Percentiles rank a stretch among this genome's conserved stretches.
phyloP scores from a whole-genome alignment of 352 stramenopile species.

The Globisporangium paroecandrum region DNA sequence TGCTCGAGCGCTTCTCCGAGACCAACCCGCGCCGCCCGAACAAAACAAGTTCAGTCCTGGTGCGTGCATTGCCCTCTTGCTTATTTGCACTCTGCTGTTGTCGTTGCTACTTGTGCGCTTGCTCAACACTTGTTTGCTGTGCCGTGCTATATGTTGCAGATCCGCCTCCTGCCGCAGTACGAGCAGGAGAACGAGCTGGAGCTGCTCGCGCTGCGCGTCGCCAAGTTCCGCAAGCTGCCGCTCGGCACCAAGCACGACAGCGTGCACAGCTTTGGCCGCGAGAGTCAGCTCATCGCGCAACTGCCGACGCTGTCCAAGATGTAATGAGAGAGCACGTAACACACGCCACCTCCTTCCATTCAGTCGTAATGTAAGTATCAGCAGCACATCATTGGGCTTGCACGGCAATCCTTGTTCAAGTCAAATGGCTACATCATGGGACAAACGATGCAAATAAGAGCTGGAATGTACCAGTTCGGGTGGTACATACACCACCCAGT shows the following conservation, averaged over 20 bases:
- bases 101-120: constrained; percentile 4
- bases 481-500: too few species aligned
- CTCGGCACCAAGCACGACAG: constrained; percentile 26
- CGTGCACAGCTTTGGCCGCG: constrained; percentile 34
- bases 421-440: too few species aligned
- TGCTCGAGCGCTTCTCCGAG: constrained; percentile 45
- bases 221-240: constrained; percentile 75
- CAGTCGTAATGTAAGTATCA: not conserved
- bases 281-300: constrained; percentile 60
- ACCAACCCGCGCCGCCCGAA: constrained; percentile 7
- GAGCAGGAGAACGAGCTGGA: constrained; percentile 60
- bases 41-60: constrained; percentile 20
- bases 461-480: too few species aligned
- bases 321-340: constrained; percentile 23
- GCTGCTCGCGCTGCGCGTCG: constrained; percentile 53
- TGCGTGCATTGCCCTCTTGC: constrained; percentile 5
- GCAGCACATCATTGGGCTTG: not conserved
- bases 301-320: constrained; percentile 72
- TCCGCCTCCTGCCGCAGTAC: constrained; percentile 40
- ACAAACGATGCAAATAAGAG: too few species aligned
- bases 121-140: not conserved
- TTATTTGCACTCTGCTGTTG: not conserved
- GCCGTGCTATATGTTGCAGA: constrained; percentile 7
- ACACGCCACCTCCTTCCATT: not conserved
- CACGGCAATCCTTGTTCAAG: too few species aligned